Percentiles rank a stretch among this genome's conserved stretches.
Conservation (phyloP, 2,329 filamentous ascomycete species). For the Zymoseptoria ardabiliae region DNA sequence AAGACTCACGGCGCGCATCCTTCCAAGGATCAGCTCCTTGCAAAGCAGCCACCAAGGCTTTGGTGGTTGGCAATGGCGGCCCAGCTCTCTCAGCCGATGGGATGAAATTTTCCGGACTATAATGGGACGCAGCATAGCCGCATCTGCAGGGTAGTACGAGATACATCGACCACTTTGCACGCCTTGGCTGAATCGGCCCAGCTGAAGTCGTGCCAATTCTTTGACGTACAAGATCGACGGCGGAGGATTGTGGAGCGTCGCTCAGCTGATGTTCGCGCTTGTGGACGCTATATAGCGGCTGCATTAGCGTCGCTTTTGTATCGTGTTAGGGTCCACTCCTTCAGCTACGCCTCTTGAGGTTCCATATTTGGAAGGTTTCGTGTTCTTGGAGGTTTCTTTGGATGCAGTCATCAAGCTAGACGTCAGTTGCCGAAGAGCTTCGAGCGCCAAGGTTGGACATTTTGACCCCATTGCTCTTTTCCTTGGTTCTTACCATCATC, state of each 20-base stretch:
- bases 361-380: background rate
- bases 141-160: background rate
- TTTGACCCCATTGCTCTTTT: background rate
- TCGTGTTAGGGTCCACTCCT: background rate
- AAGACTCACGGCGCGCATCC: background rate
- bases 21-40: background rate
- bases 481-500: background rate
- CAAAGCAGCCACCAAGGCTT: background rate
- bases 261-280: background rate
- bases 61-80: background rate
- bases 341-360: background rate
- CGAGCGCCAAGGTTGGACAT: background rate
- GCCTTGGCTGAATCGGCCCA: background rate
- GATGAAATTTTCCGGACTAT: background rate
- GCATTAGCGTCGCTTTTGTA: background rate
- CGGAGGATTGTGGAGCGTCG: background rate
- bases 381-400: background rate
- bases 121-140: background rate
- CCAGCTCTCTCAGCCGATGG: background rate
- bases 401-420: background rate
- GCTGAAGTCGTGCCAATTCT: background rate
- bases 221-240: background rate
- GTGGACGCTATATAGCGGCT: background rate
- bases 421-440: background rate
- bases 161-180: background rate